These are phyloP conservation scores for Atkinsonella hypoxylon DNA, from an alignment of 2,329 filamentous ascomycete genomes.

Conservation along the genomic window DNA sequence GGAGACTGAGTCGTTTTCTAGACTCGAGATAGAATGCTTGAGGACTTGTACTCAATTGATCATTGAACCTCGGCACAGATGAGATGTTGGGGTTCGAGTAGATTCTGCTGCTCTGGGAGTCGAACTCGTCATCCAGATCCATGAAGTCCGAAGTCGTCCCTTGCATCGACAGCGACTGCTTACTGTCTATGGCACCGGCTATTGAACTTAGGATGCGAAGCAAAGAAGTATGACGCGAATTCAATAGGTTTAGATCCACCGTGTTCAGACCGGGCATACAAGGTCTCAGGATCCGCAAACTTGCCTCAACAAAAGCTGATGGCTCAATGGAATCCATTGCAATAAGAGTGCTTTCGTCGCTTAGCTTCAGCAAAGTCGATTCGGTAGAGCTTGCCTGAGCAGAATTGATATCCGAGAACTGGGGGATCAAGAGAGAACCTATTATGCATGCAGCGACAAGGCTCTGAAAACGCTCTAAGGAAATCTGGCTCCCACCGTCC, in stretches of 20 bases:
- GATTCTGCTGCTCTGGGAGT: slow-evolving; percentile 43
- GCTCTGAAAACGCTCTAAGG: slow-evolving; percentile 40
- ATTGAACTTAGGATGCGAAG: slow-evolving; percentile 31
- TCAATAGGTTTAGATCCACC: slow-evolving; percentile 24
- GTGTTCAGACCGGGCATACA: slow-evolving; percentile 34
- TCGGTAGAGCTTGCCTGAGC: slow-evolving; percentile 38
- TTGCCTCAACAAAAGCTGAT: slow-evolving; percentile 31
- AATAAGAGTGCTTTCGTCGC: slow-evolving; percentile 28
- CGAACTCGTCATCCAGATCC: slow-evolving; percentile 56
- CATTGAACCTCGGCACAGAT: slow-evolving; percentile 35
- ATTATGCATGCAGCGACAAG: slow-evolving; percentile 36
- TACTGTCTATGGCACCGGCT: slow-evolving; percentile 15
- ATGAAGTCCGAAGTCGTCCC: slow-evolving; percentile 39
- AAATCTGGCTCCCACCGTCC: slow-evolving; percentile 37
- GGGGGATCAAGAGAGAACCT: slow-evolving; percentile 33
- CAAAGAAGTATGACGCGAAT: slow-evolving; percentile 27
- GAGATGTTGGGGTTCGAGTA: slow-evolving; percentile 23
- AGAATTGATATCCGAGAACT: slow-evolving; percentile 34
- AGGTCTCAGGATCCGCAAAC: slow-evolving; percentile 31
- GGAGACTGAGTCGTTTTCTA: slow-evolving; percentile 30
- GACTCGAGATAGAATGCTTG: slow-evolving; percentile 38
- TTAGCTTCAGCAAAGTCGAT: slow-evolving; percentile 26
- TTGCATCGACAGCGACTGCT: slow-evolving; percentile 14
- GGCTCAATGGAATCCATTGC: slow-evolving; percentile 33
- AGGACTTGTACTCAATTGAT: slow-evolving; percentile 28